Evolutionary conservation across 371 early-diverging fungal genomes (phyloP), one percentile per base, ranked within the genome.

Genomic region (Actinomortierella wolfii): DNA sequence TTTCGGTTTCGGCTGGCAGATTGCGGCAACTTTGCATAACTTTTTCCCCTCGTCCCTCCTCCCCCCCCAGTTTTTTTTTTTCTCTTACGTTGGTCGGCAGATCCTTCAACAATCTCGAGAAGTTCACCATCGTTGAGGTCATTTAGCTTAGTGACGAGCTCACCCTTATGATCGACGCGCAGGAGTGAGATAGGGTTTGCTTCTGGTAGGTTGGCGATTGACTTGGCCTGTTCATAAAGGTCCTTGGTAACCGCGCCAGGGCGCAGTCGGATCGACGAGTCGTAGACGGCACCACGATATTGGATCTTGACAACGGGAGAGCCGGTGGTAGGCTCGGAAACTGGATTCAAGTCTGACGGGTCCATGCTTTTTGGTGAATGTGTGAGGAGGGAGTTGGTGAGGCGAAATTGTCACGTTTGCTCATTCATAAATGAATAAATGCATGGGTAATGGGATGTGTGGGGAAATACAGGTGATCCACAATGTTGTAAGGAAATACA

Each of bases 271-370:
- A 71, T 65, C 48, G 73, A 71, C 29, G 15, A 65, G 56, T 71
- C 73, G 34, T 71, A 65, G 42, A 71, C 73, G 15, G 73, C 73
- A 20, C 73, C 73, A 15, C 56, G 46, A 59, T 71, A 71, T 51
- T 71, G 73, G 28, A 71, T 52, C 24, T 56, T 61, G 43, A 71
- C 73, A 1, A 71, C 73, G 14, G 62, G 61, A 0, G 73, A 65
- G n/a, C n/a, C n/a, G n/a, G n/a, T n/a, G n/a, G n/a, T n/a, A n/a
- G n/a, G n/a, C n/a, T n/a, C n/a, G n/a, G n/a, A n/a, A n/a, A n/a
- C n/a, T n/a, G n/a, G n/a, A n/a, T n/a, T n/a, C n/a, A n/a, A n/a
- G n/a, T n/a, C n/a, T n/a, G n/a, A n/a, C n/a, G n/a, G n/a, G n/a
- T n/a, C n/a, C n/a, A n/a, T n/a, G n/a, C n/a, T n/a, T n/a, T n/a